Evolutionary conservation across 257 asterid genomes (phyloP), one percentile per base, ranked within the genome.

Genomic region (Cruciata laevipes): DNA sequence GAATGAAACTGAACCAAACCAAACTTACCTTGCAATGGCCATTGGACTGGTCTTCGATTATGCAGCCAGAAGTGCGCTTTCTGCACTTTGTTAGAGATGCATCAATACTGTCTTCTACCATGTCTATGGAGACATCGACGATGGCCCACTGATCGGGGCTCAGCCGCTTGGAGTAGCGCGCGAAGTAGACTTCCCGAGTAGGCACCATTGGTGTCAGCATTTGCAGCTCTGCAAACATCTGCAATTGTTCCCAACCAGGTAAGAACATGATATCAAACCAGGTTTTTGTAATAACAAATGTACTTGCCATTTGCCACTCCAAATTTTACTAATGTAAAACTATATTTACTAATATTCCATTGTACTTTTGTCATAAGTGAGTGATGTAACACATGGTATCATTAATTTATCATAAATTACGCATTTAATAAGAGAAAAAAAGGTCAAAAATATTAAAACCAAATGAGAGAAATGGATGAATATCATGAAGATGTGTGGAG

Each of bases 221-320:
- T 74, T 93, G 98, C 77, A 86, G 77, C 81, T 93, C 98, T 30
- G 89, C 95, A 75, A 77, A 84, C 93, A 90, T 86, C 97, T 93
- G 78, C 70, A 27, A 13, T 3, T 63, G 68, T n/a, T n/a, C n/a
- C 44, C 14, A 61, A 13, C 59, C 67, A 59, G 66, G 10, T 44
- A 56, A 52, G 24, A 38, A 35, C 7, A 35, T 33, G 17, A 58
- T 13, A 56, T 58, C 35, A 38, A 38, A 38, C 47, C 6, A 38
- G 47, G 47, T 9, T 17, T 49, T 14, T 49, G 21, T 8, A 44
- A 44, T 44, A 44, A 44, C 52, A 2, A 2, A 49, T 49, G 47
- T 10, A 38, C 38, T 38, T 38, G 47, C 9, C 7, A 38, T 38
- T 38, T 38, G 47, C 47, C 47, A 38, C 13, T 38, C 47, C 1